Evolutionary conservation across 1,284 basidiomycete genomes (phyloP).

Genomic region (Agroathelia rolfsii): DNA sequence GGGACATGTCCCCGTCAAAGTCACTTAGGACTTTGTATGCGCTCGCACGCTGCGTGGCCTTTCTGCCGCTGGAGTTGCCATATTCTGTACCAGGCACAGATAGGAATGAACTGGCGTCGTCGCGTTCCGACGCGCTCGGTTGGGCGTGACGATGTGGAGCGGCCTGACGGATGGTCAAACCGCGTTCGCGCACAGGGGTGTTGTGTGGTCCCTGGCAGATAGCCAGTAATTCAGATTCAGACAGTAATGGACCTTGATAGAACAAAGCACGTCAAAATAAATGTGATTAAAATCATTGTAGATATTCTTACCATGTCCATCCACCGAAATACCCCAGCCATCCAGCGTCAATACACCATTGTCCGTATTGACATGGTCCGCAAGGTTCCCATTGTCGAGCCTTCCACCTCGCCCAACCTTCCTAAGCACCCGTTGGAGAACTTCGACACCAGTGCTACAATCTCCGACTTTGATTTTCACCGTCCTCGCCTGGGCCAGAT

Average conservation of each 20-base stretch:
- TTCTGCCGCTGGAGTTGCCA: constrained; percentile 22
- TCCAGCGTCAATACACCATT: constrained; percentile 70
- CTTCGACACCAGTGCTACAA: constrained; percentile 72
- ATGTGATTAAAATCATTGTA: constrained; percentile 4
- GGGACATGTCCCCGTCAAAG: constrained; percentile 70
- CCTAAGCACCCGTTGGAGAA: constrained; percentile 77
- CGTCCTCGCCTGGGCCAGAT: too few relatives aligned
- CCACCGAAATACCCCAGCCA: constrained; percentile 80
- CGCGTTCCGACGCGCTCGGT: too few relatives aligned
- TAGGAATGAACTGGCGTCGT: too few relatives aligned
- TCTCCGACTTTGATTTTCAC: constrained; percentile 73
- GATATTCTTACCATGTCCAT: constrained; percentile 41
- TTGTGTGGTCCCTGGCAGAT: constrained; percentile 81
- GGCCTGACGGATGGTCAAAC: constrained; percentile 61
- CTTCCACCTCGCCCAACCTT: constrained; percentile 73
- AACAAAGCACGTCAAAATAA: constrained; percentile 9
- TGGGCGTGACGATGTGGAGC: constrained; percentile 33
- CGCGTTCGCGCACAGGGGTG: constrained; percentile 75
- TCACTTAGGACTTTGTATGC: constrained; percentile 92
- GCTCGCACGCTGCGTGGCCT: constrained; percentile 84
- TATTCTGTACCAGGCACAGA: too few relatives aligned
- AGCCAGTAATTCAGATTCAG: constrained; percentile 73
- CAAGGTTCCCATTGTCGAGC: constrained; percentile 35
- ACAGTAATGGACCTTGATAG: constrained; percentile 56
- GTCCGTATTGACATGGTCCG: constrained; percentile 44